Percentiles rank a stretch among this genome's conserved stretches.
Evolutionary conservation across 116 monocot species (phyloP).

Genomic region (Thalassia testudinum): DNA sequence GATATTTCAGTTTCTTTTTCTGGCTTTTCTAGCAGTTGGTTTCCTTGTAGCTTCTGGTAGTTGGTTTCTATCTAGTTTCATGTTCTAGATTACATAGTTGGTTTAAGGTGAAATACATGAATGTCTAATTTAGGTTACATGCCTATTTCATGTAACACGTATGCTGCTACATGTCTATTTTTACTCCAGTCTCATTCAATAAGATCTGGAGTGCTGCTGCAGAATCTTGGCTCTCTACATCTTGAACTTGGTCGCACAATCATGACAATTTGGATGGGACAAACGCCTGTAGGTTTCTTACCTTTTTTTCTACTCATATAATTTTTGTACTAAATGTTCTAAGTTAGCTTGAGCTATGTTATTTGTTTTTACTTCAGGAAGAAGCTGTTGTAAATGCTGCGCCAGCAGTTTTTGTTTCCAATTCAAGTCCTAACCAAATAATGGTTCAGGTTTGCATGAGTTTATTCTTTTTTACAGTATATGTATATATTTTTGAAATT

Average conservation of each 20-base stretch:
- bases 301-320: background rate
- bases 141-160: too few relatives aligned
- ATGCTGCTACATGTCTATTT: too few relatives aligned
- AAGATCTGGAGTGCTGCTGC: constrained; percentile 56
- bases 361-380: constrained; percentile 21
- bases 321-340: background rate
- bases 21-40: too few relatives aligned
- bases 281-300: constrained; percentile 55
- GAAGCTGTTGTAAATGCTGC: constrained; percentile 90
- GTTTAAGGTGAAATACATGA: too few relatives aligned
- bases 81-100: too few relatives aligned
- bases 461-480: too few relatives aligned
- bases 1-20: too few relatives aligned
- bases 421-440: constrained; percentile 69
- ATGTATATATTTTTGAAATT: too few relatives aligned
- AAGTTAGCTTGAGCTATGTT: background rate
- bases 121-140: too few relatives aligned
- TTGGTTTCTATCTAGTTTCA: too few relatives aligned
- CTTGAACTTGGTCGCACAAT: constrained; percentile 94
- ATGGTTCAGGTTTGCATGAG: constrained; percentile 75
- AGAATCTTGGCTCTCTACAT: constrained; percentile 69
- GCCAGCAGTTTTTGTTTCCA: constrained; percentile 85
- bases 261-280: constrained; percentile 81
- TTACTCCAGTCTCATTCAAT: constrained; percentile 64
- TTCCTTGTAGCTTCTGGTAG: too few relatives aligned